A percentile compares a stretch with the other conserved stretches of the same genome.
Evolutionary conservation across 148 eudicot genomes (phyloP).

Genomic region (Fallopia convolvulus): DNA sequence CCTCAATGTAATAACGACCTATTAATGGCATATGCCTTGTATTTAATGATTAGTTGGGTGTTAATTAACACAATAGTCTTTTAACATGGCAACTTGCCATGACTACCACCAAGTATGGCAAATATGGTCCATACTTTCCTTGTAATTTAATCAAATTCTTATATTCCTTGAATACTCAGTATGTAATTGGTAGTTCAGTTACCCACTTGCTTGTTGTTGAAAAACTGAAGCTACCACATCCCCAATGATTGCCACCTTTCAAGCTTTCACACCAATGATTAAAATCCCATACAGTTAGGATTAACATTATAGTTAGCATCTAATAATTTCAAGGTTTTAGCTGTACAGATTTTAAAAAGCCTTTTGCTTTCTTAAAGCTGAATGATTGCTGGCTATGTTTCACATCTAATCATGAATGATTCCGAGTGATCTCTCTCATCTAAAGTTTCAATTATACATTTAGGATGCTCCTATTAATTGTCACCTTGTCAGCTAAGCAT

Average conservation of each 20-base stretch:
- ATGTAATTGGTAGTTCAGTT: not conserved
- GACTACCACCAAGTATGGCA: not conserved
- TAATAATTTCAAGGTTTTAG: slow-evolving; percentile 2
- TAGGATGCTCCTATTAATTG: not conserved
- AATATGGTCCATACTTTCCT: not conserved
- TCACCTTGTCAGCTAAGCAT: not conserved
- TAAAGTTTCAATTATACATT: not conserved
- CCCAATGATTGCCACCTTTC: slow-evolving; percentile 1
- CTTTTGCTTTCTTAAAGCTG: not conserved
- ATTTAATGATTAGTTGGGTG: not conserved
- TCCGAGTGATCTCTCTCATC: not conserved
- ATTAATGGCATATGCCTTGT: slow-evolving; percentile 2
- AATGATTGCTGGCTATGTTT: not conserved
- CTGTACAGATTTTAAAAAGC: not conserved
- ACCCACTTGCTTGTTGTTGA: slow-evolving; percentile 3
- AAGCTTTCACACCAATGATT: not conserved
- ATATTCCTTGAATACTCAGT: not conserved
- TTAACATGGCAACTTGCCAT: slow-evolving; percentile 8
- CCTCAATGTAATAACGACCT: slow-evolving; percentile 4
- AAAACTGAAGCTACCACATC: not conserved
- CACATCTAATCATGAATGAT: not conserved
- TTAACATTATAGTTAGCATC: slow-evolving; percentile 6
- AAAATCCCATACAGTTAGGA: not conserved
- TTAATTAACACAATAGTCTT: not conserved
- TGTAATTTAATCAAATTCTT: not conserved